phyloP scores from a whole-genome alignment of 768 basidiomycete species.

The Pleurotus tuber-regium region DNA sequence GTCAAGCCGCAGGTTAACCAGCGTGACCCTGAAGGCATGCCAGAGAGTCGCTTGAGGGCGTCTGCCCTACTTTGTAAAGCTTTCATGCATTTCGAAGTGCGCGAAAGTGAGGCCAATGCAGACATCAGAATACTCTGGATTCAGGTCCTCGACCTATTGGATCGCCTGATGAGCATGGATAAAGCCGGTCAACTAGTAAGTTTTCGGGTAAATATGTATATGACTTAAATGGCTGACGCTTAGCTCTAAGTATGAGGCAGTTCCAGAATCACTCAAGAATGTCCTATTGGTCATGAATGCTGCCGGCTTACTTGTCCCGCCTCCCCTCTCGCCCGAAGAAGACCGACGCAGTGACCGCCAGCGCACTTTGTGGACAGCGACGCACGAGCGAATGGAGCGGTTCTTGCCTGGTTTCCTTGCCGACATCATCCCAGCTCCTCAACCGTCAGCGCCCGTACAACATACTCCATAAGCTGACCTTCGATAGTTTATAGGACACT shows the following conservation, averaged over 20 bases:
- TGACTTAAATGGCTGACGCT: not conserved
- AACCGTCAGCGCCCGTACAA: constrained; percentile 6
- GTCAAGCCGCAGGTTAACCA: constrained; percentile 78
- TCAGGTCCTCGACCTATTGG: constrained; percentile 83
- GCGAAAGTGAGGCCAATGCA: constrained; percentile 55
- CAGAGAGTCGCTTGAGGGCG: constrained; percentile 85
- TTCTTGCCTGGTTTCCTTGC: constrained; percentile 90
- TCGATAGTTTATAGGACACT: too few species aligned
- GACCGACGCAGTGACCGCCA: constrained; percentile 58
- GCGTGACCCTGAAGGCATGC: constrained; percentile 83
- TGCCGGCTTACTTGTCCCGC: constrained; percentile 76
- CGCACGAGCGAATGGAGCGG: constrained; percentile 82
- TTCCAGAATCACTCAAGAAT: constrained; percentile 96
- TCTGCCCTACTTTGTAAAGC: constrained; percentile 91
- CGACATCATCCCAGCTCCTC: constrained; percentile 54
- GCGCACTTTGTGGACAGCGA: constrained; percentile 78
- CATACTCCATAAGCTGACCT: not conserved
- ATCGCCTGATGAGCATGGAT: constrained; percentile 85
- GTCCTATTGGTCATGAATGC: constrained; percentile 96
- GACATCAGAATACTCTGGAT: constrained; percentile 83
- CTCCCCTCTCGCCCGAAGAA: constrained; percentile 35
- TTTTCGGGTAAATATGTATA: constrained; percentile 10
- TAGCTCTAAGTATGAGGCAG: constrained; percentile 75
- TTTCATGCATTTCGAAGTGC: constrained; percentile 90
- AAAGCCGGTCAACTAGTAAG: constrained; percentile 84